Conservation (phyloP, 164 flowering plant species). For the Paratinospora sagittata region DNA sequence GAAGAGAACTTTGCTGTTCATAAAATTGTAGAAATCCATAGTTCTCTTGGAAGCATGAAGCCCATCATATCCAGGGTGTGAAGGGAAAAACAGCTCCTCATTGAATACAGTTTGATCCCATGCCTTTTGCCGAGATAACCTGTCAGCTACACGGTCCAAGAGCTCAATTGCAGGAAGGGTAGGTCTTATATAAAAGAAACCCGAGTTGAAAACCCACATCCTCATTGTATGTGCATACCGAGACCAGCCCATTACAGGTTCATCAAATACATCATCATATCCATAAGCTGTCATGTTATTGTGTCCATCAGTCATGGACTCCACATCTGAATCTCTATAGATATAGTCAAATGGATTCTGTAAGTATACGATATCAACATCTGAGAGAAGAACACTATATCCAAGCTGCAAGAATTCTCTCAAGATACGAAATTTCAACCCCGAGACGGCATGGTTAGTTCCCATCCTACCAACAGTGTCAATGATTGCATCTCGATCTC, state of each 20-base stretch:
- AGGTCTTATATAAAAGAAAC: conserved; percentile 90
- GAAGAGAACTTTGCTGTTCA: conserved; percentile 96
- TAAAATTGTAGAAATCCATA: conserved; percentile 77
- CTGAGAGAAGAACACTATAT: conserved; percentile 87
- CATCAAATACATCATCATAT: conserved; percentile 76
- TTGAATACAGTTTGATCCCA: conserved; percentile 99
- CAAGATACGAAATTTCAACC: conserved; percentile 73
- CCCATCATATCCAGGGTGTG: conserved; percentile 86
- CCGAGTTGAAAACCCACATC: conserved; percentile 94
- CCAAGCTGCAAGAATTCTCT: conserved; percentile 96
- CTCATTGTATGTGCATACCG: conserved; percentile 94
- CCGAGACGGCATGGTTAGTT: conserved; percentile 88
- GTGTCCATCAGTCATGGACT: conserved; percentile 92
- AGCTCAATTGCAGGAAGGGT: conserved; percentile 92
- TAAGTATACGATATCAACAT: conserved; percentile 82
- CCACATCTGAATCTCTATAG: conserved; percentile 85
- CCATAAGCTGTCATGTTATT: conserved; percentile 93
- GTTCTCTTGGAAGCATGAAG: conserved; percentile 86
- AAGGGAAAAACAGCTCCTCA: conserved; percentile 86
- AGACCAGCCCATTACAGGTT: conserved; percentile 94
- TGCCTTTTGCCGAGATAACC: conserved; percentile 43
- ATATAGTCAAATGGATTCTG: conserved; percentile 88
- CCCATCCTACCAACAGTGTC: conserved; percentile 62
- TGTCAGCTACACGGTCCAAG: conserved; percentile 76
- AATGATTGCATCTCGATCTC: conserved; percentile 66